phyloP scores from a whole-genome alignment of 768 basidiomycete genomes.

The Xerocomellus intermedius region DNA sequence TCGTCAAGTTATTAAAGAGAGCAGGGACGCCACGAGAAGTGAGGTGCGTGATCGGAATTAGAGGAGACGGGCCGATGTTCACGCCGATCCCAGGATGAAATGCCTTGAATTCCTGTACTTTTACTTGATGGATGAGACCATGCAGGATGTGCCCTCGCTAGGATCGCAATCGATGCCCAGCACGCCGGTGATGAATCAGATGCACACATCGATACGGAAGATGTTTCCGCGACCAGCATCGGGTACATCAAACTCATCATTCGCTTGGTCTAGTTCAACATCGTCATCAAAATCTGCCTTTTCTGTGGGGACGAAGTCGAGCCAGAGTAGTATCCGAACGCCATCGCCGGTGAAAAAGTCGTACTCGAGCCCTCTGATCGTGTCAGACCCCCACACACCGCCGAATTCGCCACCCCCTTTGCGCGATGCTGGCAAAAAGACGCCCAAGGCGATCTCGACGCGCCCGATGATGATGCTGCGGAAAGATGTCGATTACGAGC shows the following conservation, averaged over 20 bases:
- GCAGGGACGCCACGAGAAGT: slow-evolving; percentile 85
- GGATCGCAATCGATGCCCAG: slow-evolving; percentile 35
- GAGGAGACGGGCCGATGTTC: background rate
- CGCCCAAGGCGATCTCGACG: slow-evolving; percentile 24
- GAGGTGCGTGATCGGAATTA: slow-evolving; percentile 68
- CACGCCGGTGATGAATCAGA: slow-evolving; percentile 30
- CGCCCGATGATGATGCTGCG: slow-evolving; percentile 63
- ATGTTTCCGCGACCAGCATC: slow-evolving; percentile 26
- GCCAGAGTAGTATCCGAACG: slow-evolving; percentile 25
- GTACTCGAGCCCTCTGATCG: slow-evolving; percentile 19
- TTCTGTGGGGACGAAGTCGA: slow-evolving; percentile 38
- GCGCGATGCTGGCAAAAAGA: slow-evolving; percentile 24
- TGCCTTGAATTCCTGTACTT: slow-evolving; percentile 95
- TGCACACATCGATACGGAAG: slow-evolving; percentile 15
- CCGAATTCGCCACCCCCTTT: slow-evolving; percentile 27
- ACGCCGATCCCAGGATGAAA: slow-evolving; percentile 69
- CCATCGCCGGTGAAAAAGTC: slow-evolving; percentile 46
- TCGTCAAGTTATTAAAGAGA: slow-evolving; percentile 87
- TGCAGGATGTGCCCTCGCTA: slow-evolving; percentile 13
- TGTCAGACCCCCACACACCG: slow-evolving; percentile 21
- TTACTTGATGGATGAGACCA: slow-evolving; percentile 84
- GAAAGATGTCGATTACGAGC: slow-evolving; percentile 71
- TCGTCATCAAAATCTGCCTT: slow-evolving; percentile 39
- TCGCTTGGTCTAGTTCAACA: slow-evolving; percentile 27
- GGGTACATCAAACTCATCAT: slow-evolving; percentile 16